A percentile compares a stretch with the other conserved stretches of the same genome.
phyloP scores from a whole-genome alignment of 1,139 yeast genomes.

The Candida freyschussii region DNA sequence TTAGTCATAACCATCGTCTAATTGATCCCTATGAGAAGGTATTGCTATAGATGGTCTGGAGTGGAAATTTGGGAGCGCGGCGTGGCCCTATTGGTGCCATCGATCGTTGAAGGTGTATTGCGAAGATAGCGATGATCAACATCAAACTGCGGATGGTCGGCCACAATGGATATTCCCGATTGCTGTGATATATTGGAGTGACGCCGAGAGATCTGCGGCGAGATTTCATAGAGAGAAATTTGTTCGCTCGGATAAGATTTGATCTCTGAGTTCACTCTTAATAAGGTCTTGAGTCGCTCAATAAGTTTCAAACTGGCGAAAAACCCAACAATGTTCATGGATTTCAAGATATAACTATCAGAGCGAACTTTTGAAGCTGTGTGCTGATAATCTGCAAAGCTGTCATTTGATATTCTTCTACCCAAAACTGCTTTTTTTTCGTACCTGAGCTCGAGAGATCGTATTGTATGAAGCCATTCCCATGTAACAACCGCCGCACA shows the following conservation, averaged over 20 bases:
- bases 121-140: conserved; percentile 24
- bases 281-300: conserved; percentile 2
- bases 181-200: conserved; percentile 12
- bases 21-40: no score
- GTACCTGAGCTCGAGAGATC: conserved; percentile 37
- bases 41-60: no score
- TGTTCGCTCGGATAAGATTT: conserved; percentile 1
- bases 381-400: conserved; percentile 14
- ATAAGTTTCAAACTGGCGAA: conserved; percentile 8
- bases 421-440: conserved; percentile 48
- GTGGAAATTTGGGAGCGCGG: conserved; percentile 9
- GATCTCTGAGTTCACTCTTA: no score
- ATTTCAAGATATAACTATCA: conserved; percentile 19
- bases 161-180: conserved; percentile 19
- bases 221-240: conserved; percentile 10
- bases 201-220: conserved; percentile 6
- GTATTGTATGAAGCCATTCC: conserved; percentile 49
- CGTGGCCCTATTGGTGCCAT: conserved; percentile 13
- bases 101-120: conserved; percentile 23
- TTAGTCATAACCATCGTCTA: no score
- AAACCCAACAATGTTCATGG: conserved; percentile 18
- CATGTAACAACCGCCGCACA: conserved; percentile 40
- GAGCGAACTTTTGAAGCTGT: no score
- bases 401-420: conserved; percentile 31
- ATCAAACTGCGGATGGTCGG: conserved; percentile 24